These are phyloP conservation scores for Rubus idaeus DNA, from an alignment of 306 rosid genomes.

Conservation along the genomic window DNA sequence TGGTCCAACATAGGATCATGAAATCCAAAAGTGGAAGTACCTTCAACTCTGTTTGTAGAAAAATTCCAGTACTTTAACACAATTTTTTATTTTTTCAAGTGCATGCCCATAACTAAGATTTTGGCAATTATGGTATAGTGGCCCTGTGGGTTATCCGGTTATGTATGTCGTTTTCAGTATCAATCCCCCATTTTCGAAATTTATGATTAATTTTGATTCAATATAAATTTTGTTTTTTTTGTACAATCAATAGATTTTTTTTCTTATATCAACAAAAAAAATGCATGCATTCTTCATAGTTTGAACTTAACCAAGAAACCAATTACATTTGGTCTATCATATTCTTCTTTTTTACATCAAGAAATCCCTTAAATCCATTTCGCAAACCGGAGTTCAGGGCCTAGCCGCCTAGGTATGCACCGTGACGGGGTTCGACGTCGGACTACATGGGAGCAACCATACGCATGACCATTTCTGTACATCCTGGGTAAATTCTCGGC, in stretches of 20 bases:
- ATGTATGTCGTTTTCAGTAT: constrained; percentile 18
- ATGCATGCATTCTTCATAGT: not conserved
- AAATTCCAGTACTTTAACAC: constrained; percentile 23
- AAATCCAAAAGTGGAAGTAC: constrained; percentile 32
- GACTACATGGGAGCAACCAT: not conserved
- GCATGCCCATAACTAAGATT: constrained; percentile 20
- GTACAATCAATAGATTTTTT: too few relatives aligned
- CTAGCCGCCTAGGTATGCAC: too few relatives aligned
- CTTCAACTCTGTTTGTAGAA: constrained; percentile 4
- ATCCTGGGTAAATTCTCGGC: not conserved
- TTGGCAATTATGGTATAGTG: not conserved
- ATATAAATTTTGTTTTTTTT: not conserved
- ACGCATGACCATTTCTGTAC: not conserved
- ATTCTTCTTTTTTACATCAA: not conserved
- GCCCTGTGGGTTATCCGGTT: constrained; percentile 12
- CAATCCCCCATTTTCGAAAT: constrained; percentile 1
- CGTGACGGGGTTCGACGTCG: not conserved
- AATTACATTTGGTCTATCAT: not conserved
- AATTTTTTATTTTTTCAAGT: constrained; percentile 11
- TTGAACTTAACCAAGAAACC: not conserved
- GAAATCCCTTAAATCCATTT: not conserved
- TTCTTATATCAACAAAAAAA: not conserved
- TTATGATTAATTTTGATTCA: not conserved
- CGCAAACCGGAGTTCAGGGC: too few relatives aligned
- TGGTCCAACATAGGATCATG: constrained; percentile 35